Conservation (phyloP, 2,329 filamentous ascomycete species). For the Fusarium nygamai region DNA sequence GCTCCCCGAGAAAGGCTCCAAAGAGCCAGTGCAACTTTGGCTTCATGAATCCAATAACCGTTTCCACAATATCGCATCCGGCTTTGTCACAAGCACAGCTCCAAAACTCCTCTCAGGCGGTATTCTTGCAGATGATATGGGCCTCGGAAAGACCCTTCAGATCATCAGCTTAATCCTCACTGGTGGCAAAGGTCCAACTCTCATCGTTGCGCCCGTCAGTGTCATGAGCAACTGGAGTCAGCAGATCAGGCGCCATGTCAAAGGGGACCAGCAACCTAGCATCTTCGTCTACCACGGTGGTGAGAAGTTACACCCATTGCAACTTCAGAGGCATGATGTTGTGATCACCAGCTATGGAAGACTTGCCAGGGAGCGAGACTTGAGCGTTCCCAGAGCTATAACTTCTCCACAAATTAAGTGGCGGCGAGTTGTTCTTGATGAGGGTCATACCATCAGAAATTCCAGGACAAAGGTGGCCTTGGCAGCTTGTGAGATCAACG, state of each 20-base stretch:
- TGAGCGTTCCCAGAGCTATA: constrained; percentile 53
- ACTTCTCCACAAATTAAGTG: constrained; percentile 63
- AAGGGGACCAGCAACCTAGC: constrained; percentile 67
- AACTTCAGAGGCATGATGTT: constrained; percentile 75
- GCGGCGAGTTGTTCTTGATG: constrained; percentile 83
- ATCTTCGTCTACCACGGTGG: constrained; percentile 80
- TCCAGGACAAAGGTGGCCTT: constrained; percentile 75
- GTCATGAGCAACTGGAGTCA: constrained; percentile 93
- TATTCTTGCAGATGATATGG: constrained; percentile 91
- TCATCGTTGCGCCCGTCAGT: constrained; percentile 83
- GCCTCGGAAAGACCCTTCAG: constrained; percentile 88
- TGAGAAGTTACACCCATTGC: constrained; percentile 63
- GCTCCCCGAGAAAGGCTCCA: constrained; percentile 67
- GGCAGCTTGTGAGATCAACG: constrained; percentile 73
- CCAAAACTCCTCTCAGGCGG: constrained; percentile 80
- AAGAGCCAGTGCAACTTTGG: constrained; percentile 80
- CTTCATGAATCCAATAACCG: constrained; percentile 59
- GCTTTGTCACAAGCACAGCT: constrained; percentile 66
- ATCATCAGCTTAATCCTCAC: constrained; percentile 81
- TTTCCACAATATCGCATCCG: constrained; percentile 71
- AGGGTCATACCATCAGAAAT: constrained; percentile 86
- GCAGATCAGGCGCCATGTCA: constrained; percentile 79
- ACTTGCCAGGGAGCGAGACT: constrained; percentile 71
- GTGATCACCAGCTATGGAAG: constrained; percentile 88
- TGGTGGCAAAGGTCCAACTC: constrained; percentile 67